Conservation (phyloP, 2,329 filamentous ascomycete genomes). For the Ploettnerulaceae sp. region DNA sequence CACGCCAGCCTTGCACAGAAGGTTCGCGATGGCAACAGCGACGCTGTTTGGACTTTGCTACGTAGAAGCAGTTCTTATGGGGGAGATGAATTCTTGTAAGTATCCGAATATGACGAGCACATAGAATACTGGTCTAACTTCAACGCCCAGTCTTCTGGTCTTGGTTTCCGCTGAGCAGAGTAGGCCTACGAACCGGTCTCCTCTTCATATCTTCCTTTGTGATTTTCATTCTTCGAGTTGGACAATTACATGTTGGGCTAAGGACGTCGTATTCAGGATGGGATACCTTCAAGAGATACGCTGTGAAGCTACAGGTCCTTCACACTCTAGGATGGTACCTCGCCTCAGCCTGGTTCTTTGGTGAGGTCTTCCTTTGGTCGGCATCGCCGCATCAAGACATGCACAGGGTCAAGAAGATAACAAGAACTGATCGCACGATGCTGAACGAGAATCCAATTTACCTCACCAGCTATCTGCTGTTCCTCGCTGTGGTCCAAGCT, state of each 20-base stretch:
- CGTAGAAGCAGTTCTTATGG: conserved; percentile 63
- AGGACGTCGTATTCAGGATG: conserved; percentile 66
- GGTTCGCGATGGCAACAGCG: conserved; percentile 74
- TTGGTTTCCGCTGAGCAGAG: conserved; percentile 76
- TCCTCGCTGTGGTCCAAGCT: conserved; percentile 67
- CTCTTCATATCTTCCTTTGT: conserved; percentile 72
- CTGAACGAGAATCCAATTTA: conserved; percentile 87
- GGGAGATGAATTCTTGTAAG: conserved; percentile 65
- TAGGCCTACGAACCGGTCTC: conserved; percentile 68
- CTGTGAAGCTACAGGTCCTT: conserved; percentile 51
- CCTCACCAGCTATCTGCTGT: conserved; percentile 63
- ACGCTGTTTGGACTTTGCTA: conserved; percentile 70
- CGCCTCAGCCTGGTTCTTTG: conserved; percentile 74
- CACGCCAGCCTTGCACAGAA: conserved; percentile 79
- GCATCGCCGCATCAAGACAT: conserved; percentile 56
- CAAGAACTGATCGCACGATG: conserved; percentile 64
- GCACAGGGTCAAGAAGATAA: conserved; percentile 66
- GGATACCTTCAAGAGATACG: conserved; percentile 55
- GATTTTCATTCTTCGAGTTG: conserved; percentile 80
- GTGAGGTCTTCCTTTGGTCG: conserved; percentile 75
- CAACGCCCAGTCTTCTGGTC: conserved; percentile 66
- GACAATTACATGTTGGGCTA: conserved; percentile 70
- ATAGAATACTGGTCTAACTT: conserved; percentile 8
- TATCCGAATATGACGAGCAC: conserved; percentile 21
- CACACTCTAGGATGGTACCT: conserved; percentile 73